These are phyloP conservation scores for Diaporthe aspalathi DNA, from an alignment of 2,329 filamentous ascomycete species.

Conservation along the genomic window DNA sequence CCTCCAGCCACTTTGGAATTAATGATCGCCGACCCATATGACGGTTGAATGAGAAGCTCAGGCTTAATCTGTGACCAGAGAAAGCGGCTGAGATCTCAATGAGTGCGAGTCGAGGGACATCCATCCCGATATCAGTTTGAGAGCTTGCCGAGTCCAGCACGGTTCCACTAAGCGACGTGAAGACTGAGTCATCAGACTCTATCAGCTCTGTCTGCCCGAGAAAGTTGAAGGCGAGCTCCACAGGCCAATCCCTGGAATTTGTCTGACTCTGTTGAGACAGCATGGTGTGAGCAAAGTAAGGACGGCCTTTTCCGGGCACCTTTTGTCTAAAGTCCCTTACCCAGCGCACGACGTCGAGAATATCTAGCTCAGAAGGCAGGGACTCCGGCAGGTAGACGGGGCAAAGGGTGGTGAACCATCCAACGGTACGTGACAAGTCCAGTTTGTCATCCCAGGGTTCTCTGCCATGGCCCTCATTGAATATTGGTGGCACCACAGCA, in stretches of 20 bases:
- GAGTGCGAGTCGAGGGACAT: constrained; percentile 6
- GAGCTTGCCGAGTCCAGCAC: background rate
- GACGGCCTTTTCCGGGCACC: constrained; percentile 4
- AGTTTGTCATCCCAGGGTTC: background rate
- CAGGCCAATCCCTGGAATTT: background rate
- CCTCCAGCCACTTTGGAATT: background rate
- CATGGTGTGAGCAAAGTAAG: constrained; percentile 12
- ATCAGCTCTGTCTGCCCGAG: background rate
- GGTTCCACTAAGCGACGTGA: background rate
- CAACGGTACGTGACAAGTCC: constrained; percentile 2
- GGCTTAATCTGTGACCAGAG: background rate
- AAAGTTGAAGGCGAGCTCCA: background rate
- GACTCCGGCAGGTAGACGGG: background rate
- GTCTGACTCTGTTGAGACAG: background rate
- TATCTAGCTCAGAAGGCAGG: background rate
- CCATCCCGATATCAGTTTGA: background rate
- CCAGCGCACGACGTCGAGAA: background rate
- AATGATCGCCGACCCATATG: background rate
- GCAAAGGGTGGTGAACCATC: constrained; percentile 4
- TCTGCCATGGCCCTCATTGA: constrained; percentile 14
- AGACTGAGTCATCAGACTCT: background rate
- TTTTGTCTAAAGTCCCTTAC: constrained; percentile 9
- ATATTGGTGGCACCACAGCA: background rate
- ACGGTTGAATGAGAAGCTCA: constrained; percentile 11
- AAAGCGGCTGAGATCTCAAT: constrained; percentile 8